Evolutionary conservation across 2,329 filamentous ascomycete species (phyloP).

Genomic region (Hysterium pulicare): DNA sequence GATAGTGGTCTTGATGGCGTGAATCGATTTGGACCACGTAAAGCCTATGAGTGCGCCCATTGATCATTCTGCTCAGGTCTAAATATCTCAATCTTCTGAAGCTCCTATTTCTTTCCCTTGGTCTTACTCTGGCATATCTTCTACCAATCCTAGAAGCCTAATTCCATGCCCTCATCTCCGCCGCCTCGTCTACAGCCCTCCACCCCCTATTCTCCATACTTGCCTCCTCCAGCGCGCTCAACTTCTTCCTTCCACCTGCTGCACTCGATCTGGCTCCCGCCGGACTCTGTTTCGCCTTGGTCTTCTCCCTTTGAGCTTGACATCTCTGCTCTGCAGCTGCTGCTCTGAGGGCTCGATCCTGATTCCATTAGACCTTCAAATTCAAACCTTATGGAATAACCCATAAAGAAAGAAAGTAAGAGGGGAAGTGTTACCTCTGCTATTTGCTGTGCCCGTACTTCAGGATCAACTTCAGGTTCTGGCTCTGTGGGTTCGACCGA

Average conservation of each 20-base stretch:
- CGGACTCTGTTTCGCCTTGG: conserved; percentile 8
- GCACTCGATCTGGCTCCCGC: neutral
- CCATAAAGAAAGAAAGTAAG: conserved; percentile 1
- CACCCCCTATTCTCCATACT: conserved; percentile 30
- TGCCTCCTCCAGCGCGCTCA: conserved; percentile 24
- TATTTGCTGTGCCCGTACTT: conserved; percentile 20
- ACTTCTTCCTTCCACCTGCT: conserved; percentile 16
- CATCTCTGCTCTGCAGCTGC: conserved; percentile 27
- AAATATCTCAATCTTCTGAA: too few relatives aligned
- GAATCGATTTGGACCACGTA: too few relatives aligned
- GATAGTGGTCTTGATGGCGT: too few relatives aligned
- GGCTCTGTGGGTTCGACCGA: conserved; percentile 5
- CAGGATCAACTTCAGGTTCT: conserved; percentile 20
- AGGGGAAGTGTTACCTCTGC: conserved; percentile 18
- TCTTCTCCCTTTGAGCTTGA: conserved; percentile 10
- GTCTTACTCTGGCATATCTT: too few relatives aligned
- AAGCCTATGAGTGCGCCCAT: too few relatives aligned
- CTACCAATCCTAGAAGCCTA: conserved; percentile 3
- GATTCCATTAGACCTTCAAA: too few relatives aligned
- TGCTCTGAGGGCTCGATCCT: conserved; percentile 32
- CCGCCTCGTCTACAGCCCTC: conserved; percentile 26
- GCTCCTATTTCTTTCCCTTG: too few relatives aligned
- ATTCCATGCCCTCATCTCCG: conserved; percentile 25
- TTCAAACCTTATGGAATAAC: too few relatives aligned
- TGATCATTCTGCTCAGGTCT: too few relatives aligned